Base-by-base conservation (phyloP, 805 yeast genomes). In the Saccharomycopsis sp. region DNA sequence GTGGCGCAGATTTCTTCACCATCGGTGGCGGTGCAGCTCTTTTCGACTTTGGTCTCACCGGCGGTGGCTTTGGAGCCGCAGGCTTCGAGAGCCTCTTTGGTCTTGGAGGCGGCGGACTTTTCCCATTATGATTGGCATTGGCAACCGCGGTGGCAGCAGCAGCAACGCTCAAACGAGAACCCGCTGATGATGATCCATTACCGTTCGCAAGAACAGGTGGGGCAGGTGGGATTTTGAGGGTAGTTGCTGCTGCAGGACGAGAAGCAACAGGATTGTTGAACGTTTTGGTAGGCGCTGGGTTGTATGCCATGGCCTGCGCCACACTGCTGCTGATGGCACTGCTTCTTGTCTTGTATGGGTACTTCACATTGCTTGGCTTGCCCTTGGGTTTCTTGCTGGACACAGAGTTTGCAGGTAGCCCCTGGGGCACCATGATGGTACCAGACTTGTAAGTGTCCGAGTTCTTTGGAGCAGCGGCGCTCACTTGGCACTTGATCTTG, bases 381-480 rank as follows among this genome's bases (percentile, higher is more conserved):
- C 75, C 77, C 56, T 75, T 75, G 22, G 97, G 97, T 51, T 80
- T 75, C 52, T 77, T 75, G 25, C 76, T 79, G 16, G 87, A 80
- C n/a, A 56, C 64, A 9, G 92, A 72, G 44, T 65, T 72, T 0
- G 84, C 77, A 5, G 95, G 87, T 47, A 73, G 67, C 12, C 98
- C 98, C 34, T 71, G 72, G 35, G 77, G 74, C 13, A 86, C 95
- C 30, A 75, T 77, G 19, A 92, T 88, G 0, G 84, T 75, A 48
- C 94, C 83, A 3, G 96, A 85, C 63, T 92, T 92, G 66, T 92
- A 92, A 8, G 63, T 45, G 58, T 92, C 97, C 32, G 82, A 68
- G 49, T 72, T 57, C 8, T 52, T 53, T 8, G 94, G 94, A 21
- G 81, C 79, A n/a, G 73, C 56, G 9, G 67, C 68, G 35, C 80